These are phyloP conservation scores for Stephania cephalantha DNA, from an alignment of 164 flowering plant species.

Conservation along the genomic window DNA sequence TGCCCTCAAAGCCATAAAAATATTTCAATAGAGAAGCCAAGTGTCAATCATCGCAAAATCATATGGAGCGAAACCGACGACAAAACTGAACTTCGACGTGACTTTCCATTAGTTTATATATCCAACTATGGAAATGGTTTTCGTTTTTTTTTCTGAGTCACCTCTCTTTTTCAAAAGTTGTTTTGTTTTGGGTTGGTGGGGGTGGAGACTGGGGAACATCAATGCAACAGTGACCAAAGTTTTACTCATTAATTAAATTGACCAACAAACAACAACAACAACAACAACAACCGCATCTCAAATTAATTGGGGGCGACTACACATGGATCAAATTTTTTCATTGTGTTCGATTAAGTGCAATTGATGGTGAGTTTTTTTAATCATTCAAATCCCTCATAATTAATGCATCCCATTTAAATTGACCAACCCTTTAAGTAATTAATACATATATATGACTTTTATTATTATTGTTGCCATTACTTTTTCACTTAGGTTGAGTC, in stretches of 20 bases:
- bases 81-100: background rate
- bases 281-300: no score
- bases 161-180: background rate
- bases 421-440: no score
- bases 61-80: constrained; percentile 21
- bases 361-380: no score
- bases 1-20: constrained; percentile 3
- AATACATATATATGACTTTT: background rate
- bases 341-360: no score
- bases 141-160: background rate
- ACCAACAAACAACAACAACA: no score
- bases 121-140: constrained; percentile 10
- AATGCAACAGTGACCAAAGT: background rate
- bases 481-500: background rate
- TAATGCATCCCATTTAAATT: no score
- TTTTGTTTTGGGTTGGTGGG: background rate
- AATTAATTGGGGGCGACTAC: no score
- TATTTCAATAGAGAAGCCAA: constrained; percentile 19
- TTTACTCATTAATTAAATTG: no score
- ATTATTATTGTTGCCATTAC: background rate
- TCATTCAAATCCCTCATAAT: no score
- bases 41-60: constrained; percentile 48
- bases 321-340: no score
- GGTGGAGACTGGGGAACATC: background rate
- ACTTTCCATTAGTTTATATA: constrained; percentile 15